These are phyloP conservation scores for Flaveria brownii DNA, from an alignment of 129 eudicot species.

Conservation along the genomic window DNA sequence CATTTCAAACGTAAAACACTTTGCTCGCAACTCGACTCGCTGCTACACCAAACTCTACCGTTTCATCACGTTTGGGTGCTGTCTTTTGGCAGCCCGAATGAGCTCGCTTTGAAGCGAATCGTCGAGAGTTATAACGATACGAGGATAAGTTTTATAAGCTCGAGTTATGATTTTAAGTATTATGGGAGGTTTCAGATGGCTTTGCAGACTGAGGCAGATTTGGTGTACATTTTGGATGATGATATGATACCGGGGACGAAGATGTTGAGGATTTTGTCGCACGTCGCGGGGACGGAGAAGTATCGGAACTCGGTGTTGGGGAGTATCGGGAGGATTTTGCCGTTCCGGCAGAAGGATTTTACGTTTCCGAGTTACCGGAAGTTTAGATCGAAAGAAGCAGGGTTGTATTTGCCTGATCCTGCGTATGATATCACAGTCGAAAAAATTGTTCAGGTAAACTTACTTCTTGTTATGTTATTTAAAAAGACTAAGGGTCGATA, in stretches of 20 bases:
- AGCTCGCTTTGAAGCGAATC: conserved; percentile 55
- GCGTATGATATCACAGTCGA: conserved; percentile 88
- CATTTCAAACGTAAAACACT: conserved; percentile 93
- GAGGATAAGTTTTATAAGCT: conserved; percentile 78
- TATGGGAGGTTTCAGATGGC: conserved; percentile 97
- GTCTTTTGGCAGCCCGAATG: conserved; percentile 89
- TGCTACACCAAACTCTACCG: conserved; percentile 84
- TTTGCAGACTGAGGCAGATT: conserved; percentile 81
- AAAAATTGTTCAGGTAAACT: conserved; percentile 81
- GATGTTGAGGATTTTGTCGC: conserved; percentile 82
- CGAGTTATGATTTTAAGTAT: conserved; percentile 89
- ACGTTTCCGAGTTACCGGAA: conserved; percentile 95
- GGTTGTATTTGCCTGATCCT: conserved; percentile 95
- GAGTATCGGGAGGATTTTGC: conserved; percentile 92
- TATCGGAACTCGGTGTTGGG: conserved; percentile 90
- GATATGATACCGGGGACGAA: conserved; percentile 95
- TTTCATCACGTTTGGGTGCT: conserved; percentile 98
- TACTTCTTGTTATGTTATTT: conserved; percentile 16
- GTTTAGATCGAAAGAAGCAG: conserved; percentile 90
- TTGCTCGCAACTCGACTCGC: conserved; percentile 80
- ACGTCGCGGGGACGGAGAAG: conserved; percentile 91
- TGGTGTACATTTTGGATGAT: conserved; percentile 84
- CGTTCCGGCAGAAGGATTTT: conserved; percentile 86
- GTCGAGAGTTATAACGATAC: conserved; percentile 78
- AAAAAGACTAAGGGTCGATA: too few species aligned